A percentile compares a stretch with the other conserved stretches of the same genome.
Conservation (phyloP, 208 protist species). For the Kentomonas sorsogonicus region DNA sequence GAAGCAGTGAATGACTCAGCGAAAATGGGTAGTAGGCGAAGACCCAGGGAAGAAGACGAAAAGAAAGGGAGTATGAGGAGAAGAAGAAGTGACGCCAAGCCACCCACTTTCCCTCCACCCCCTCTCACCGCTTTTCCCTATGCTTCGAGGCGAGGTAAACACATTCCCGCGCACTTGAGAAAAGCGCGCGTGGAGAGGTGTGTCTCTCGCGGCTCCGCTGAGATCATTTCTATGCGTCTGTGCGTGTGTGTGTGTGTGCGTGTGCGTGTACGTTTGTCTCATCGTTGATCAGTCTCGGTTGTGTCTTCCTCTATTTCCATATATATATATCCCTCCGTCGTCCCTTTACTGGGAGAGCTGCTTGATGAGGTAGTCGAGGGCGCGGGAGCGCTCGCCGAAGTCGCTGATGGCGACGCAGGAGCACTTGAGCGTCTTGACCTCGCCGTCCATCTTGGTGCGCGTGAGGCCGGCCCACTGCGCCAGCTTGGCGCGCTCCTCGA, state of each 20-base stretch:
- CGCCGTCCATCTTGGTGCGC: conserved; percentile 36
- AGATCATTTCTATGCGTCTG: conserved; percentile 7
- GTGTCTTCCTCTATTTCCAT: too few relatives aligned
- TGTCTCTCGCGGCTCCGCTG: neutral
- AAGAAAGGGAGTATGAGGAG: conserved; percentile 12
- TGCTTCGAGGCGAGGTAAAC: too few relatives aligned
- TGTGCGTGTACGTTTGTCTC: neutral
- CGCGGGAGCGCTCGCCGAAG: conserved; percentile 81
- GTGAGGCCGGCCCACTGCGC: conserved; percentile 77
- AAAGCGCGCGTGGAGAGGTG: too few relatives aligned
- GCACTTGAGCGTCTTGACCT: conserved; percentile 86
- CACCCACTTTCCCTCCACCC: conserved; percentile 2
- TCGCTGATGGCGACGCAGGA: conserved; percentile 85
- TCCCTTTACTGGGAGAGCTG: conserved; percentile 56
- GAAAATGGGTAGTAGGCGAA: too few relatives aligned
- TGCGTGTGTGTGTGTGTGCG: conserved; percentile 10
- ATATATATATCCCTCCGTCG: too few relatives aligned
- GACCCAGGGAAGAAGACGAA: conserved; percentile 10
- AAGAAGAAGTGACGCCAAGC: conserved; percentile 8
- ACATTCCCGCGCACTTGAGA: too few relatives aligned
- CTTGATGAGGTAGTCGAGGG: conserved; percentile 77
- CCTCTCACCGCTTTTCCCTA: too few relatives aligned
- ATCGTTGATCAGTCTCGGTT: neutral
- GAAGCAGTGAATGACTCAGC: conserved; percentile 13
- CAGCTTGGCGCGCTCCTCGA: conserved; percentile 81